phyloP scores from a whole-genome alignment of 2,329 filamentous ascomycete genomes.

The Fusarium solani-melongenae region DNA sequence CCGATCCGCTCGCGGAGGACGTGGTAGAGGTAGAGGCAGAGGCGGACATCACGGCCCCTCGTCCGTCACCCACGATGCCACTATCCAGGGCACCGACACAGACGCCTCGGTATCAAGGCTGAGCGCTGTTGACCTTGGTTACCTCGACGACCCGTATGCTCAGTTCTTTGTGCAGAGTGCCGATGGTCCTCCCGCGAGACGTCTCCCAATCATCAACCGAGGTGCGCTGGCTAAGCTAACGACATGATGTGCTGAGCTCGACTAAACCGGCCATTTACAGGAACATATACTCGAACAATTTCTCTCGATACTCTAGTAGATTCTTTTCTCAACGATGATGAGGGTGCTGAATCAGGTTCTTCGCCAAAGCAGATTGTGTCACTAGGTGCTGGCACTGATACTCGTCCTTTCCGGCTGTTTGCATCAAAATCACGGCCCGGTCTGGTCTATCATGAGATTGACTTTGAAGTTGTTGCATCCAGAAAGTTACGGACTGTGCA shows the following conservation, averaged over 20 bases:
- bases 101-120: conserved; percentile 90
- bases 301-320: conserved; percentile 83
- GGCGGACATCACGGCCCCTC: conserved; percentile 49
- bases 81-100: conserved; percentile 89
- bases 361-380: conserved; percentile 82
- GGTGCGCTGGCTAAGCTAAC: conserved; percentile 61
- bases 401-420: conserved; percentile 82
- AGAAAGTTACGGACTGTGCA: conserved; percentile 70
- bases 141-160: conserved; percentile 85
- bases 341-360: conserved; percentile 35
- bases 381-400: conserved; percentile 93
- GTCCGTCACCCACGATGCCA: conserved; percentile 70
- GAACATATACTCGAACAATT: conserved; percentile 90
- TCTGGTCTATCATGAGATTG: conserved; percentile 89
- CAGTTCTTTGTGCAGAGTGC: conserved; percentile 69
- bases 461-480: conserved; percentile 81
- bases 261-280: conserved; percentile 56
- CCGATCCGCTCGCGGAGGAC: conserved; percentile 51
- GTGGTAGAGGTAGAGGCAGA: conserved; percentile 42
- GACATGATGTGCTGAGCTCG: conserved; percentile 7
- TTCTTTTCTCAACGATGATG: conserved; percentile 69
- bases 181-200: conserved; percentile 63
- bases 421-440: conserved; percentile 51
- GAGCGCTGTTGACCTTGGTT: conserved; percentile 88
- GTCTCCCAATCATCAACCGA: conserved; percentile 93